Evolutionary conservation across 768 basidiomycete genomes (phyloP), one percentile per base, ranked within the genome.

Genomic region (Lepiota subincarnata): DNA sequence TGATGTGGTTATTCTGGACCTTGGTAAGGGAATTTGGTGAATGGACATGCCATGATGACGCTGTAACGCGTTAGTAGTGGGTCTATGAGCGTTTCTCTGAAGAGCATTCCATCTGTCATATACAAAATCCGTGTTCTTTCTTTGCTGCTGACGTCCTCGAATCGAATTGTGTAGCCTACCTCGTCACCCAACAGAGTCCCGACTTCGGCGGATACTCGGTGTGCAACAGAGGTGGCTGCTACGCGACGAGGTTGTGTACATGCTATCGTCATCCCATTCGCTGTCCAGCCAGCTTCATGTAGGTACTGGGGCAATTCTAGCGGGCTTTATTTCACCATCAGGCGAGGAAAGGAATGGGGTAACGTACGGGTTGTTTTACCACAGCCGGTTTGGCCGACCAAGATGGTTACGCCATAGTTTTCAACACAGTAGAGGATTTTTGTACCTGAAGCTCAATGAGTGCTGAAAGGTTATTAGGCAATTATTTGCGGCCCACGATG

Each of bases 31-130:
- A 54, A 57, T 43, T n/a, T 37, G 36, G 19, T 28, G 1, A 14
- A 53, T 36, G 14, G 3, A 54, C 66, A 44, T 59, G 88, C 93
- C 94, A 99, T 98, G 56, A 98, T 88, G 8, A 94, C 92, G 62
- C 92, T 96, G 63, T 95, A 98, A 20, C 87, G 84, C 65, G 87
- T 92, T 48, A 99, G 77, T 24, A 98, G 69, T 14, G 97, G 97
- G 64, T 99, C 96, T 35, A 94, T 74, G 62, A 98, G 79, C 19
- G 87, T 87, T 71, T 98, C 95, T 55, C 95, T 83, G 67, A 98
- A 98, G 35, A 99, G 83, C 86, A 98, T 95, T 41, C 97, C 97
- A 67, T 99, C 97, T 28, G 97, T 99, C 82, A 98, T 81, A 68
- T 98, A 99, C 38, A 93, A 79, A 66, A 99, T 91, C 22, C 91